Percentiles rank a stretch among this genome's conserved stretches.
Conservation (phyloP, 106 monocot genomes). For the Acorus calamus region DNA sequence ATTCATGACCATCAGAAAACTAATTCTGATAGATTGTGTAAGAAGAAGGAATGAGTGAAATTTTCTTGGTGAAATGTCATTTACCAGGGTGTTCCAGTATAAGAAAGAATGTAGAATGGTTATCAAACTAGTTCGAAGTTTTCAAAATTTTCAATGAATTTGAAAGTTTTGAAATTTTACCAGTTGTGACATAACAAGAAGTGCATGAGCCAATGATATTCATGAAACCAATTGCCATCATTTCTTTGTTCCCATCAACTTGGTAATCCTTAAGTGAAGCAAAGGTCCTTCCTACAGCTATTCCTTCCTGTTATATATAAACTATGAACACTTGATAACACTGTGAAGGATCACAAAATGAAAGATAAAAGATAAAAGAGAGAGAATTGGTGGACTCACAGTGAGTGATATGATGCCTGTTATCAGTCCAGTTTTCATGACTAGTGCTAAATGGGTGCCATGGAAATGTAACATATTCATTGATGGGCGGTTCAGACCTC, state of each 20-base stretch:
- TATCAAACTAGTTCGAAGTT: no score
- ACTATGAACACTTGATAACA: no score
- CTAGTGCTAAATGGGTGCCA: conserved; percentile 18
- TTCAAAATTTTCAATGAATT: no score
- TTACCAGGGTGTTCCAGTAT: no score
- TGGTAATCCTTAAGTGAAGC: conserved; percentile 78
- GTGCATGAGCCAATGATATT: conserved; percentile 87
- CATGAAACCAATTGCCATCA: conserved; percentile 98
- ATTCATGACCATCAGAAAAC: no score
- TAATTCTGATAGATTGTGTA: no score
- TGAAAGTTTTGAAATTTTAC: conserved; percentile 5
- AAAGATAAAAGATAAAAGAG: not conserved
- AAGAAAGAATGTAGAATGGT: no score
- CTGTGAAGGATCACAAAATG: not conserved
- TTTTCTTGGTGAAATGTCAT: no score
- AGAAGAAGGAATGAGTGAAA: no score
- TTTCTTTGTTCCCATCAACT: conserved; percentile 94
- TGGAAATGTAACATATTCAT: conserved; percentile 55
- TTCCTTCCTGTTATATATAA: conserved; percentile 53
- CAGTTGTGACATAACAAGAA: conserved; percentile 83
- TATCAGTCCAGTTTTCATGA: conserved; percentile 50
- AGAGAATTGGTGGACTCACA: conserved; percentile 18
- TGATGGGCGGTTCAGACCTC: conserved; percentile 56
- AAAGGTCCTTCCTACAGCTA: conserved; percentile 92
- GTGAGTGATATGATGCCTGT: conserved; percentile 62